phyloP scores from a whole-genome alignment of 139 green algal species.

The Desmodesmus armatus region DNA sequence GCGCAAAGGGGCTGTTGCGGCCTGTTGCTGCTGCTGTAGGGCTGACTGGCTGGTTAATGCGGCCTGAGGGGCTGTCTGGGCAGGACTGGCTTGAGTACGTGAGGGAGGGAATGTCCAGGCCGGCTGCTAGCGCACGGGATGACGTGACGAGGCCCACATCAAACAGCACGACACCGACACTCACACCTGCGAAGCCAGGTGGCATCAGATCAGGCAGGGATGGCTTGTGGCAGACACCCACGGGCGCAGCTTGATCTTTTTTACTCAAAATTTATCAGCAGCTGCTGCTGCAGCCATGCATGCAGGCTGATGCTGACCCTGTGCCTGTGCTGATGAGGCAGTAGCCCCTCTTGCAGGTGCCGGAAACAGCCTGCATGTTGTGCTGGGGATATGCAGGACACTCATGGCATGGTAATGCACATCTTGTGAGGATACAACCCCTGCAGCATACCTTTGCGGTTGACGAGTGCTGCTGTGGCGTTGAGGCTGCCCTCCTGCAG shows the following conservation, averaged over 20 bases:
- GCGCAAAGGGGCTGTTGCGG: neutral
- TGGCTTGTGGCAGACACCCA: no score
- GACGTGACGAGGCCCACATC: conserved; percentile 13
- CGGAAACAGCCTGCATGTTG: neutral
- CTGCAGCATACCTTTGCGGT: conserved; percentile 4
- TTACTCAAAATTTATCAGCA: no score
- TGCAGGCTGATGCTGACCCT: no score
- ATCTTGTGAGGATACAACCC: neutral
- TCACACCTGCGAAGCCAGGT: neutral
- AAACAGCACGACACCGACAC: conserved; percentile 3
- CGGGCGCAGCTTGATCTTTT: no score
- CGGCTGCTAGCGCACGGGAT: conserved; percentile 1
- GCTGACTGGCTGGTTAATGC: no score
- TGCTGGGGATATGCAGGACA: neutral
- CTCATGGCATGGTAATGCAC: neutral
- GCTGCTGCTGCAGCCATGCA: no score
- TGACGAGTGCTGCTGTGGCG: neutral
- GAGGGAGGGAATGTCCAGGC: conserved; percentile 7
- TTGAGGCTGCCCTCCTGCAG: conserved; percentile 16
- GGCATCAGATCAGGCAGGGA: neutral
- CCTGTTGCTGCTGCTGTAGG: neutral
- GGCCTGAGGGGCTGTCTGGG: no score
- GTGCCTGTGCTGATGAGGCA: no score
- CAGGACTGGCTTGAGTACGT: neutral
- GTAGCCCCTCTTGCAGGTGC: no score